Evolutionary conservation across 768 basidiomycete species (phyloP).

Genomic region (Cantharellus anzutake): DNA sequence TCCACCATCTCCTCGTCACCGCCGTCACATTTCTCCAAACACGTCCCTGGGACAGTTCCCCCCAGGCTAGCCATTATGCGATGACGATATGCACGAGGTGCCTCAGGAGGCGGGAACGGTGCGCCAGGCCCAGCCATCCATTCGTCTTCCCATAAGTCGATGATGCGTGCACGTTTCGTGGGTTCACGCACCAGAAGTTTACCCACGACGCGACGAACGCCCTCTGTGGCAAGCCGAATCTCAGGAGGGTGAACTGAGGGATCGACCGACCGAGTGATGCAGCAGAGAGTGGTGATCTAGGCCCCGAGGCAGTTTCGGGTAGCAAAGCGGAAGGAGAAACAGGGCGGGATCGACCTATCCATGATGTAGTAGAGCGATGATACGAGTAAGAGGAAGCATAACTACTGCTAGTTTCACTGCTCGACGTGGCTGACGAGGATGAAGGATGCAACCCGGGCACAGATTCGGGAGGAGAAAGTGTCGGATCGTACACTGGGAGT

Average conservation of each 20-base stretch:
- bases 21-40: too few species aligned
- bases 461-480: not conserved
- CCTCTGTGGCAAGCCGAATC: conserved; percentile 16
- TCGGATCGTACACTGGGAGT: not conserved
- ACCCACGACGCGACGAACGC: conserved; percentile 35
- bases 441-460: too few species aligned
- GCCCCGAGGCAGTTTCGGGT: too few species aligned
- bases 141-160: conserved; percentile 37
- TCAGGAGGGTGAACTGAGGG: not conserved
- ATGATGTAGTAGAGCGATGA: too few species aligned
- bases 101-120: not conserved
- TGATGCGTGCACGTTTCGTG: conserved; percentile 37
- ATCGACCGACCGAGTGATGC: not conserved
- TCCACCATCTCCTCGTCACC: too few species aligned
- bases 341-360: too few species aligned
- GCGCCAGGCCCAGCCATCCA: conserved; percentile 21
- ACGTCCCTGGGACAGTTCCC: not conserved
- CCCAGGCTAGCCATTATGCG: not conserved
- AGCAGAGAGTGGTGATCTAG: not conserved
- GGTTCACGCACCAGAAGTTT: conserved; percentile 53
- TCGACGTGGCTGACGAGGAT: not conserved
- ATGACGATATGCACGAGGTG: not conserved
- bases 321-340: too few species aligned
- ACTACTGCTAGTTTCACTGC: not conserved
- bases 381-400: not conserved